Base-by-base conservation (phyloP, 2,329 filamentous ascomycete species). In the Cyanodermella asteris region DNA sequence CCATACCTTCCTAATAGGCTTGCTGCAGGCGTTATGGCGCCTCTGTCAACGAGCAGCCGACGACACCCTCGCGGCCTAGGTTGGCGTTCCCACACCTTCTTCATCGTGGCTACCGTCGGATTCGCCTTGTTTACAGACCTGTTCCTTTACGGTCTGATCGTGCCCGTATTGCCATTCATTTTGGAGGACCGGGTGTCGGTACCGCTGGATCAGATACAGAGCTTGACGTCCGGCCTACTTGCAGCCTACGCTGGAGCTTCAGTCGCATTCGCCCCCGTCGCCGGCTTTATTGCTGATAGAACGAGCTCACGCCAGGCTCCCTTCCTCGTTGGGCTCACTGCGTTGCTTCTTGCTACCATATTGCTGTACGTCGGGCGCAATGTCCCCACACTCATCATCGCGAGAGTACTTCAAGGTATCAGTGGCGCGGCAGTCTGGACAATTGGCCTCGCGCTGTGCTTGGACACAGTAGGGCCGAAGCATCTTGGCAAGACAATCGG, bases 401-500 rank as follows among this genome's bases (percentile, higher is more conserved):
- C 63, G 7, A 50, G 65, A 11, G 39, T 60, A 1, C 39, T 69
- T 4, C 66, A 72, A 36, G 65, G 65, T 1, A 41, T 64, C 9
- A 63, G 59, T 16, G 60, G 52, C 3, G 61, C 58, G 0, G 55
- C 65, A 5, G 63, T 72, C 1, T 70, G 65, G 64, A 66, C 59
- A 0, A 56, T 65, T 15, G 62, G 64, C 3, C 43, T 69, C 11
- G 61, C 65, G 1, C 48, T 71, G 25, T 50, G 64, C 17, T 43
- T 66, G 5, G 65, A 71, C 38, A 69, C 61, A 1, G 64, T 71
- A 4, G 57, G 57, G 0, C 51, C 49, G 3, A 51, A 61, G 23
- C 60, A 65, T 17, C 37, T 72, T 20, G 66, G 67, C 2, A 62
- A 61, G 33, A 63, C 62, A 0, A 61, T 71, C 41, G 66, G 68